phyloP scores from a whole-genome alignment of 192 early-diverging fungal genomes.

The Backusella sp. region DNA sequence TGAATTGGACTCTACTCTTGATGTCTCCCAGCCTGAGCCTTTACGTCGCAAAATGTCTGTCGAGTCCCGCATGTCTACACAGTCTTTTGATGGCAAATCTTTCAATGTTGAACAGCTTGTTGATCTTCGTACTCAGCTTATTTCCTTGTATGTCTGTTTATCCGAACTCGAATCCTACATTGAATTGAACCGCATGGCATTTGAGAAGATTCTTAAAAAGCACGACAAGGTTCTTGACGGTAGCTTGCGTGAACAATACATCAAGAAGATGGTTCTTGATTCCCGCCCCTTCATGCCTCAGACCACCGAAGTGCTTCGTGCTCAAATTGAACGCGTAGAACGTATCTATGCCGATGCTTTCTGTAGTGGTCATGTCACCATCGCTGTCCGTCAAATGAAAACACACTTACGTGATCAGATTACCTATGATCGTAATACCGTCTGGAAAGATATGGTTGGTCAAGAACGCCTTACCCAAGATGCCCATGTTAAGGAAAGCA shows the following conservation, averaged over 20 bases:
- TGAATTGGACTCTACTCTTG: slow-evolving; percentile 6
- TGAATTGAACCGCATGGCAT: slow-evolving; percentile 84
- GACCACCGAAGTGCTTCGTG: slow-evolving; percentile 47
- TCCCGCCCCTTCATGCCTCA: slow-evolving; percentile 55
- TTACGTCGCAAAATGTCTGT: slow-evolving; percentile 15
- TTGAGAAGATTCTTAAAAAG: slow-evolving; percentile 92
- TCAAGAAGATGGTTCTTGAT: slow-evolving; percentile 51
- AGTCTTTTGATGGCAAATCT: neutral
- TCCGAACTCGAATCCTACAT: slow-evolving; percentile 82
- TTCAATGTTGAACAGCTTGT: slow-evolving; percentile 21
- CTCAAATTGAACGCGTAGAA: slow-evolving; percentile 53
- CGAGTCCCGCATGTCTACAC: slow-evolving; percentile 27
- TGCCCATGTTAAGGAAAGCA: slow-evolving; percentile 38
- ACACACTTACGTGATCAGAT: slow-evolving; percentile 64
- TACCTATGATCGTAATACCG: slow-evolving; percentile 72
- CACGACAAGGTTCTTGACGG: slow-evolving; percentile 85
- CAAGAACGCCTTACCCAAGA: slow-evolving; percentile 55
- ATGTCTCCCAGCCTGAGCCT: neutral
- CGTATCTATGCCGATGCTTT: slow-evolving; percentile 62
- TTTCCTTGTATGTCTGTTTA: slow-evolving; percentile 52
- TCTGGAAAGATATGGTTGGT: slow-evolving; percentile 79
- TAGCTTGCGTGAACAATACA: slow-evolving; percentile 35
- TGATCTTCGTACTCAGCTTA: slow-evolving; percentile 24
- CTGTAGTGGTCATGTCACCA: slow-evolving; percentile 49
- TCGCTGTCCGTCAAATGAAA: slow-evolving; percentile 60